Evolutionary conservation across 768 basidiomycete genomes (phyloP), one percentile per base, ranked within the genome.

Genomic region (Rhodotorula diobovata): DNA sequence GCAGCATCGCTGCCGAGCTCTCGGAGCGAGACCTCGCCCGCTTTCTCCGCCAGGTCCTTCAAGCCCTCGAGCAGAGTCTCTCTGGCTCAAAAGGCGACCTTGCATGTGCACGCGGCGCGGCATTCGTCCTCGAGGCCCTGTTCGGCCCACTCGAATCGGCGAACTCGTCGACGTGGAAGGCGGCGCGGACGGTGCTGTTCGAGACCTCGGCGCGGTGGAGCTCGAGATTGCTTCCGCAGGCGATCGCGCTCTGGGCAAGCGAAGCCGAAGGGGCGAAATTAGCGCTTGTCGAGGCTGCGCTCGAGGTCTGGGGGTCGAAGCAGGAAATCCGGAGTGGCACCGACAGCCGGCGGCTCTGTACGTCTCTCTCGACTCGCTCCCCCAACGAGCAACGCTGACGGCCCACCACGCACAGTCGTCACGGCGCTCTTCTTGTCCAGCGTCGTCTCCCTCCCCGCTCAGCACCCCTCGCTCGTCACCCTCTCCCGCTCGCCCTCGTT

Each of bases 311-410:
- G 95, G 83, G 88, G 9, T 85, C 87, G 34, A 80, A 86, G 3
- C 89, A 89, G 57, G 89, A 93, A 76, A 84, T 96, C 77, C 89
- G 87, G 71, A 89, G 89, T 79, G 91, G 91, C 0, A 81, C 90
- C 34, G 82, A 92, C 14, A 85, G 86, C 32, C 84, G 85, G 91
- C 92, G 80, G 71, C 89, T 83, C 2, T 41, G 66, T 65, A 18
- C 63, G 64, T 21, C 30, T 25, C 35, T 28, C 21, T 16, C 23
- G 11, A 43, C 57, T 10, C 2, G 18, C 43, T 3, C 10, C 28
- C 30, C 2, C 30, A 43, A 43, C 5, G 41, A 28, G 50, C 64
- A 67, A 59, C 63, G 46, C 70, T 37, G 25, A 63, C 34, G 23
- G 32, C 20, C 23, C 34, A 14, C 32, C 7, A 54, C 35, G 18